Evolutionary conservation across 108 stramenopile genomes (phyloP).

Genomic region (Nitzschia inconspicua): DNA sequence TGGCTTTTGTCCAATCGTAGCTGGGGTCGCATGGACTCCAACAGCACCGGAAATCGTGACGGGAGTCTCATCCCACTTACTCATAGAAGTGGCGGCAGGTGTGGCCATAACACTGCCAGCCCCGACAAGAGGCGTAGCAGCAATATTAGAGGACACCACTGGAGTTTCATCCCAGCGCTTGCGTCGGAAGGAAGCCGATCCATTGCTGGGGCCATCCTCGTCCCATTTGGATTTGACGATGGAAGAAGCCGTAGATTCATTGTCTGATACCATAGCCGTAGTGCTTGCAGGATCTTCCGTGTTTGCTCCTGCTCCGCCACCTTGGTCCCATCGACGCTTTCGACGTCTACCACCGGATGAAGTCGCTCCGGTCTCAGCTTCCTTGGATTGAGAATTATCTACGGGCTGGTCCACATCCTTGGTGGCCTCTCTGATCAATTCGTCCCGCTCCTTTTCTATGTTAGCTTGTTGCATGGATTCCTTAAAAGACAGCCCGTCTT

Average conservation of each 20-base stretch:
- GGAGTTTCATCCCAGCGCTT: slow-evolving; percentile 95
- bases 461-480: slow-evolving; percentile 84
- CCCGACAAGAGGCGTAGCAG: slow-evolving; percentile 35
- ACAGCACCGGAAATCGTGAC: slow-evolving; percentile 45
- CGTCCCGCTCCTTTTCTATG: slow-evolving; percentile 66
- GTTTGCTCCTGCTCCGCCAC: slow-evolving; percentile 4
- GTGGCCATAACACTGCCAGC: slow-evolving; percentile 42
- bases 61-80: slow-evolving; percentile 86
- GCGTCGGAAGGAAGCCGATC: slow-evolving; percentile 44
- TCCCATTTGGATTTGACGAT: slow-evolving; percentile 71
- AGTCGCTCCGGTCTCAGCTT: slow-evolving; percentile 1
- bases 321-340: slow-evolving; percentile 82
- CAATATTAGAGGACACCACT: slow-evolving; percentile 35
- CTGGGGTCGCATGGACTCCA: slow-evolving; percentile 27
- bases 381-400: neutral
- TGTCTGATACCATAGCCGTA: slow-evolving; percentile 65
- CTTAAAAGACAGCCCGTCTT: slow-evolving; percentile 78
- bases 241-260: slow-evolving; percentile 37
- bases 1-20: slow-evolving; percentile 27
- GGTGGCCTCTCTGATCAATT: slow-evolving; percentile 57
- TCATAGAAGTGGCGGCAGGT: slow-evolving; percentile 30
- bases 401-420: slow-evolving; percentile 46
- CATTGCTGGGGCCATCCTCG: slow-evolving; percentile 34
- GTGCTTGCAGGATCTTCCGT: slow-evolving; percentile 19
- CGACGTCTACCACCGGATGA: slow-evolving; percentile 21